These are phyloP conservation scores for Wickerhamomyces chaumierensis DNA, from an alignment of 805 yeast species.

Conservation along the genomic window DNA sequence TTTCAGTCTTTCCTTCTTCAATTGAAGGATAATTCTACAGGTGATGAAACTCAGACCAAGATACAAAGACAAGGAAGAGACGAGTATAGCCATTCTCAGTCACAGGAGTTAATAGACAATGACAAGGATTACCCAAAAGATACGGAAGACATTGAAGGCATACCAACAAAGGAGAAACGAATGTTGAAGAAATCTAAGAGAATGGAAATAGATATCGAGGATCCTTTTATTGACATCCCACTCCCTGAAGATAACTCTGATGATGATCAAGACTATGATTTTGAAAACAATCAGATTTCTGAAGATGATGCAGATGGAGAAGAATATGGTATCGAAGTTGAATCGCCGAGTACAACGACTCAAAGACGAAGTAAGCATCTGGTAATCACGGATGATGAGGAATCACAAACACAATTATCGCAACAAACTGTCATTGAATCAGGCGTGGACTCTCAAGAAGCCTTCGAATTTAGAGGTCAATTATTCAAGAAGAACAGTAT, in stretches of 20 bases:
- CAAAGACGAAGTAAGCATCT: background rate
- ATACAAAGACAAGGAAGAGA: too few species aligned
- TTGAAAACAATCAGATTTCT: background rate
- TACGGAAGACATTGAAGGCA: too few species aligned
- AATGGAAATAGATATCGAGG: background rate
- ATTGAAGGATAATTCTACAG: background rate
- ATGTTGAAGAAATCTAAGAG: background rate
- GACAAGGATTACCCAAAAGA: too few species aligned
- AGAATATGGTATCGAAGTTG: background rate
- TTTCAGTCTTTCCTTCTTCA: too few species aligned
- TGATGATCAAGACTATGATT: background rate
- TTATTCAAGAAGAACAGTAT: background rate
- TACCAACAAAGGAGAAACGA: too few species aligned
- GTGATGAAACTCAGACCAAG: too few species aligned
- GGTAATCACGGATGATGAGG: background rate
- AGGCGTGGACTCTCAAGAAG: background rate
- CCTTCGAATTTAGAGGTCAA: background rate
- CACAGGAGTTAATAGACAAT: too few species aligned
- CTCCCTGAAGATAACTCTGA: background rate
- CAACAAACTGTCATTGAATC: too few species aligned
- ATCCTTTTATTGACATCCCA: too few species aligned
- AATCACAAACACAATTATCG: too few species aligned
- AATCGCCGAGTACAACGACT: background rate
- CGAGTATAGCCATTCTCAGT: too few species aligned
- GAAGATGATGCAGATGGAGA: background rate